Percentiles rank a stretch among this genome's conserved stretches.
phyloP scores from a whole-genome alignment of 352 stramenopile genomes.

The Phytophthora ramorum region DNA sequence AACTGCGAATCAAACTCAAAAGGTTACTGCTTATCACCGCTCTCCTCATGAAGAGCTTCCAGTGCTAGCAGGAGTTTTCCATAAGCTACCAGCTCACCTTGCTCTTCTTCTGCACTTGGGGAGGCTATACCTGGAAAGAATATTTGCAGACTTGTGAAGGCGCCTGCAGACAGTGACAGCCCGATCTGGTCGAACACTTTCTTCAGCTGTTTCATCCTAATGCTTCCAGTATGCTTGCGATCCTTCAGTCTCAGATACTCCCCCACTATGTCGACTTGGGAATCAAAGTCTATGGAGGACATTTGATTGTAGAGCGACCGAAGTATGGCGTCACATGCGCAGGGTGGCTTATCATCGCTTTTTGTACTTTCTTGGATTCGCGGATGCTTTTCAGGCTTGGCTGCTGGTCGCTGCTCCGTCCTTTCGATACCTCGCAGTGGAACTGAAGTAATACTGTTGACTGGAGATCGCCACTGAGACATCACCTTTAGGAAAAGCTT shows the following conservation, averaged over 20 bases:
- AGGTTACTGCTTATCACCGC: constrained; percentile 6
- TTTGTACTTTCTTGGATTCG: constrained; percentile 1
- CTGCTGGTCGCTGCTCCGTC: constrained; percentile 4
- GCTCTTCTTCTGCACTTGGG: neutral
- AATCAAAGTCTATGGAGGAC: constrained; percentile 71
- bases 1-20: too few species aligned
- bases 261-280: constrained; percentile 69
- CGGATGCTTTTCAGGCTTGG: constrained; percentile 6
- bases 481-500: constrained; percentile 81
- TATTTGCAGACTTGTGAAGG: constrained; percentile 42
- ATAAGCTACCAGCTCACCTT: constrained; percentile 33
- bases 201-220: constrained; percentile 49
- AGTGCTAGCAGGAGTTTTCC: constrained; percentile 44
- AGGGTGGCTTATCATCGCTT: constrained; percentile 14
- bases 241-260: constrained; percentile 60
- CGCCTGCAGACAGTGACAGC: constrained; percentile 53
- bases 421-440: constrained; percentile 1
- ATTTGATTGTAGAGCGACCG: constrained; percentile 68
- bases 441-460: neutral
- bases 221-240: constrained; percentile 27
- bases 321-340: constrained; percentile 42
- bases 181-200: constrained; percentile 62
- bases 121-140: constrained; percentile 27
- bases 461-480: constrained; percentile 51
- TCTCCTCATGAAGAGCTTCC: constrained; percentile 33